A percentile compares a stretch with the other conserved stretches of the same genome.
Evolutionary conservation across 1,284 basidiomycete genomes (phyloP).

Genomic region (Puccinia triticina): DNA sequence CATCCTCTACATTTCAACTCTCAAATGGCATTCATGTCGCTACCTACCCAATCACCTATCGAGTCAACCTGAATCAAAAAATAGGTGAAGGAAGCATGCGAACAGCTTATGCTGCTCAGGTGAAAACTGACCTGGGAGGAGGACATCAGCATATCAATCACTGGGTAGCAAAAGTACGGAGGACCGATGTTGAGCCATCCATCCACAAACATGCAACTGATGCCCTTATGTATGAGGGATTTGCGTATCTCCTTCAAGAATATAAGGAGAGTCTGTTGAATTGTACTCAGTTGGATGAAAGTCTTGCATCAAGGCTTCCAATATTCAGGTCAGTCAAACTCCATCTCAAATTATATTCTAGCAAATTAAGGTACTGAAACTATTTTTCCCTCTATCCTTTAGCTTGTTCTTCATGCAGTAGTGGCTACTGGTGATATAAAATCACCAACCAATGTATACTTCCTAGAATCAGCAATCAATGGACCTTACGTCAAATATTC

Average conservation of each 20-base stretch:
- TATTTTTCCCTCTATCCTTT: neutral
- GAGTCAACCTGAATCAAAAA: neutral
- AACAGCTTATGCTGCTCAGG: neutral
- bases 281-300: neutral
- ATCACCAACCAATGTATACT: neutral
- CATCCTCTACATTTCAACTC: neutral
- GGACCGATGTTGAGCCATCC: neutral
- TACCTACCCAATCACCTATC: neutral
- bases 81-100: neutral
- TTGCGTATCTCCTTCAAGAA: neutral
- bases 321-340: neutral
- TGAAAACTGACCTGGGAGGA: neutral
- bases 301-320: neutral
- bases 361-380: neutral
- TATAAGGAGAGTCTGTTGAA: neutral
- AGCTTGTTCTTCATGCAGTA: neutral
- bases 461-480: neutral
- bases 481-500: conserved; percentile 9
- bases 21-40: neutral
- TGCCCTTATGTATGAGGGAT: neutral
- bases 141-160: neutral
- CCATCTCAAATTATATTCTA: neutral
- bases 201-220: neutral
- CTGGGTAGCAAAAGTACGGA: conserved; percentile 2
- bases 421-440: neutral